Evolutionary conservation across 805 yeast species (phyloP).

Genomic region (Yarrowia hollandica): DNA sequence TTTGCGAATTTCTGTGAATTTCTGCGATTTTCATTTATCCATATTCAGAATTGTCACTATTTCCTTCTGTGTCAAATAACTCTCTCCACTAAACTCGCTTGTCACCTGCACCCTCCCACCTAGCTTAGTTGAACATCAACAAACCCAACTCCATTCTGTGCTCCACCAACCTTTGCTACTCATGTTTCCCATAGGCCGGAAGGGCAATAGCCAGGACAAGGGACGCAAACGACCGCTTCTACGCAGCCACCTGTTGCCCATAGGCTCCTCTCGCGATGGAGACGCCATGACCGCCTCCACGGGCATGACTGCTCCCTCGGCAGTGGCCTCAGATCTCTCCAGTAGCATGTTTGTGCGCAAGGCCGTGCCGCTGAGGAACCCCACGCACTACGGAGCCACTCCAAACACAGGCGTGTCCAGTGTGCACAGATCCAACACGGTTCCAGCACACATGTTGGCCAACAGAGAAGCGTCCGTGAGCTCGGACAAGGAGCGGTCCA

Average conservation of each 20-base stretch:
- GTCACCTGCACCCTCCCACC: neutral
- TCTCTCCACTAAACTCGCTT: too few species aligned
- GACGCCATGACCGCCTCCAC: neutral
- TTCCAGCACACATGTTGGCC: neutral
- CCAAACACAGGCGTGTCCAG: conserved; percentile 4
- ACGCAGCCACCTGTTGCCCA: conserved; percentile 15
- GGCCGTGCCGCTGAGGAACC: neutral
- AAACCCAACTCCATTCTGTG: neutral
- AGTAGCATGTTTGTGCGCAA: conserved; percentile 22
- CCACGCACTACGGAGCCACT: neutral
- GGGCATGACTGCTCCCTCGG: conserved; percentile 6
- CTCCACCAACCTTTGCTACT: neutral
- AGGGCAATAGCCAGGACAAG: conserved; percentile 25
- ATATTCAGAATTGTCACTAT: too few species aligned
- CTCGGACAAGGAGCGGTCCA: conserved; percentile 1
- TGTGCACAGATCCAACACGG: conserved; percentile 18
- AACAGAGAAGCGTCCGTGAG: neutral
- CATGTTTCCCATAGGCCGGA: conserved; percentile 19
- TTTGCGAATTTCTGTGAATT: too few species aligned
- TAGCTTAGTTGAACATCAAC: too few species aligned
- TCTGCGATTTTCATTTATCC: too few species aligned
- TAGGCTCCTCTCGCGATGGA: neutral
- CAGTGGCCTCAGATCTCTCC: conserved; percentile 14
- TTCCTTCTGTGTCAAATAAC: too few species aligned
- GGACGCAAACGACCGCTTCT: conserved; percentile 19